Base-by-base conservation (phyloP, 1,284 basidiomycete species). In the Anthracocystis walkeri region DNA sequence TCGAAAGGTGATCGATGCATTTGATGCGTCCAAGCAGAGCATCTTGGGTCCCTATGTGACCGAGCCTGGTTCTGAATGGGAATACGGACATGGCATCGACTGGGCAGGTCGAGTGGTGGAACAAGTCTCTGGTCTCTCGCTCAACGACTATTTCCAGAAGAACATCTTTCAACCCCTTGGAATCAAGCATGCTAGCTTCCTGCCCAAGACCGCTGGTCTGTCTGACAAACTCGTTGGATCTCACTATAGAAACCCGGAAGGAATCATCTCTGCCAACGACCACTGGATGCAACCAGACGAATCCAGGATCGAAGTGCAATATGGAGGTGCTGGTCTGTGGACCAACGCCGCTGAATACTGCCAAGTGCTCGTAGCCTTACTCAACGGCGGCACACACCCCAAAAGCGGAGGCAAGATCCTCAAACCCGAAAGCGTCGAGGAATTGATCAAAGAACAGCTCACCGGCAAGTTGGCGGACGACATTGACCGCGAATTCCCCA, bases 81-180 rank as follows among this genome's bases (percentile, higher is more conserved):
- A 72, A 21, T 82, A 82, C 50, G 65, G 75, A 29, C 33, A 33
- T 2, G 56, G 58, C 25, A 72, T 82, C 20, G 80, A 82, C 52
- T 81, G 77, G 75, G 77, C 70, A 18, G 77, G 77, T 27, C 70
- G 72, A 40, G 62, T 75, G 11, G 64, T 82, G 2, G 77, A 77
- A 40, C 52, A 58, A 29, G 53, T 71, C 23, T 78, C 77, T 6
- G 79, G 79, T n/a, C 46, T 72, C 12, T 58, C 68, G 25, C 61
- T 82, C 12, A 66, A 81, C 38, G 65, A 66, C 27, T 82, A 81
- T 53, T 75, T 72, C 49, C 68, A 78, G 55, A 50, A 79, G 41
- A 55, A 79, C 58, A 81, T 82, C 53, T 82, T 82, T 41, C 53
- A 67, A 33, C 79, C 80, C 2, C 61, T 82, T 7, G 79, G 79